A percentile compares a stretch with the other conserved stretches of the same genome.
These are phyloP conservation scores for Kluyveromyces starmeri DNA, from an alignment of 805 yeast species.

Conservation along the genomic window DNA sequence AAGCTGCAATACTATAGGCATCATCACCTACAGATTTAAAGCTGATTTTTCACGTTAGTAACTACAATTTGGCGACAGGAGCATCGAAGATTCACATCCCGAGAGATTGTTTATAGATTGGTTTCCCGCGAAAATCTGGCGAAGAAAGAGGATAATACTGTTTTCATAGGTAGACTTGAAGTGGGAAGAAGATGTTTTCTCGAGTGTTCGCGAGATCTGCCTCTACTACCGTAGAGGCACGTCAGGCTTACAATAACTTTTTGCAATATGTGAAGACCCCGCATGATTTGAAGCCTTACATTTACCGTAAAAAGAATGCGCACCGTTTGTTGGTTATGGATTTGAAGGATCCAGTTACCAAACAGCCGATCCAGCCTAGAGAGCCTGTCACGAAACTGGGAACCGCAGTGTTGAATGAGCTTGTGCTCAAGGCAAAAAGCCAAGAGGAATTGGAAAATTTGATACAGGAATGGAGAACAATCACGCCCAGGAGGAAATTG, in stretches of 20 bases:
- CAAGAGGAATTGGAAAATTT: constrained; percentile 18
- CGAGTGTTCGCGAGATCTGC: constrained; percentile 11
- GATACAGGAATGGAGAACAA: constrained; percentile 20
- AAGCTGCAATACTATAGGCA: too few relatives aligned
- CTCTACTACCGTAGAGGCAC: constrained; percentile 14
- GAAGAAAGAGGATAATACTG: too few relatives aligned
- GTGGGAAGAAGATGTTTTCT: background rate
- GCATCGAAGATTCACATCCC: too few relatives aligned
- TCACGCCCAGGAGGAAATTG: constrained; percentile 19
- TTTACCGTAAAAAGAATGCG: constrained; percentile 35
- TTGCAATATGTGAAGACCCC: constrained; percentile 30
- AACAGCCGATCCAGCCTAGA: constrained; percentile 28
- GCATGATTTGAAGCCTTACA: constrained; percentile 29
- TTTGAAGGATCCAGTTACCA: constrained; percentile 30
- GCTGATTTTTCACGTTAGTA: too few relatives aligned
- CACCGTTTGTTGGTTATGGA: constrained; percentile 32
- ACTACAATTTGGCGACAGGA: too few relatives aligned
- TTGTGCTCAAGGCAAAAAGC: constrained; percentile 17
- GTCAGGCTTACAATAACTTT: constrained; percentile 25
- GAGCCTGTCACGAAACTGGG: constrained; percentile 27
- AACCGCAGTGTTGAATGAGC: constrained; percentile 17
- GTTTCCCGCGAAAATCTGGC: too few relatives aligned
- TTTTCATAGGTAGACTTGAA: too few relatives aligned
- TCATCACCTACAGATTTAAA: too few relatives aligned
- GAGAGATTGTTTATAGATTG: too few relatives aligned